phyloP scores from a whole-genome alignment of 2,329 filamentous ascomycete species.

The Xylariaceae sp. region DNA sequence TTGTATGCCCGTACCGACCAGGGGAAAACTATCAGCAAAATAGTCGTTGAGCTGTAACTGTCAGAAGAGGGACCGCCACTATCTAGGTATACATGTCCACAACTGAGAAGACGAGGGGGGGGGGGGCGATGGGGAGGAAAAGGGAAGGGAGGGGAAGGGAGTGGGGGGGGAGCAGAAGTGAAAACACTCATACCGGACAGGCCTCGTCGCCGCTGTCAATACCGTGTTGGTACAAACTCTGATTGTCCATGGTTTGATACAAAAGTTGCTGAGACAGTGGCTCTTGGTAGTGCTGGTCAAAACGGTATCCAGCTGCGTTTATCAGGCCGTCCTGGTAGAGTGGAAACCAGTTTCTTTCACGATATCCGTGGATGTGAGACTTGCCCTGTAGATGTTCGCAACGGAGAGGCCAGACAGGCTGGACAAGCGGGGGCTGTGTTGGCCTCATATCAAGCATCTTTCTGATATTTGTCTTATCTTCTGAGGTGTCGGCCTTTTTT shows the following conservation, averaged over 20 bases:
- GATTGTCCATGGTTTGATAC: conserved; percentile 23
- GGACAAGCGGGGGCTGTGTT: conserved; percentile 11
- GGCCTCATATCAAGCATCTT: conserved; percentile 16
- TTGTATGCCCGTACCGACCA: conserved; percentile 18
- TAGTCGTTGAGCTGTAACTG: conserved; percentile 22
- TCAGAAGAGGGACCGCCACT: conserved; percentile 11
- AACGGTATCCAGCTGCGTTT: conserved; percentile 7
- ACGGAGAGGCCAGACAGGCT: conserved; percentile 11
- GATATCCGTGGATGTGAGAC: conserved; percentile 23
- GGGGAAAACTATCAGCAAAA: conserved; percentile 17
- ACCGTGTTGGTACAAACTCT: conserved; percentile 21
- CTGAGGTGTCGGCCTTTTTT: conserved; percentile 12
- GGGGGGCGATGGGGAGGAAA: not conserved
- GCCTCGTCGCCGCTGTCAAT: conserved; percentile 25
- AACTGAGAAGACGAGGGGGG: conserved; percentile 7
- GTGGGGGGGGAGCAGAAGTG: no score
- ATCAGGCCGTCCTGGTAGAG: conserved; percentile 7
- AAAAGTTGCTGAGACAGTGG: conserved; percentile 20
- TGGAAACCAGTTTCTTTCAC: conserved; percentile 12
- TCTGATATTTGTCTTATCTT: conserved; percentile 18
- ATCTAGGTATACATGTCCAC: not conserved
- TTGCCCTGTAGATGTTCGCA: conserved; percentile 18
- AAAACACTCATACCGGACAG: conserved; percentile 20
- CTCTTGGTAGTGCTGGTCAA: conserved; percentile 10
- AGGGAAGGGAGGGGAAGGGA: no score